Conservation (phyloP, 2,329 filamentous ascomycete genomes). For the Penicillium palitans region DNA sequence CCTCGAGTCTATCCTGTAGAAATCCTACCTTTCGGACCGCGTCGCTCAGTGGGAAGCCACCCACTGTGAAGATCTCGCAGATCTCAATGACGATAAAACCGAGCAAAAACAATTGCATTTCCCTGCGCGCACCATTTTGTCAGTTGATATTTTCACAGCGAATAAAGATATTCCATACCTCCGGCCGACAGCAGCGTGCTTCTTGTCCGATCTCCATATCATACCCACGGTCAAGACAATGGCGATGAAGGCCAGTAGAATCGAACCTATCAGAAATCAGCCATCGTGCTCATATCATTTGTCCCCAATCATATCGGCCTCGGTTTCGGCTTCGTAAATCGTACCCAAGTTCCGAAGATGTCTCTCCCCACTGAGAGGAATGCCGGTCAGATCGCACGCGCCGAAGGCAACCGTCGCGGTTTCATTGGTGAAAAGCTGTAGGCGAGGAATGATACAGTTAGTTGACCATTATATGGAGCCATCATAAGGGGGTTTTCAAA, state of each 20-base stretch:
- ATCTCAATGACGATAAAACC: slow-evolving; percentile 85
- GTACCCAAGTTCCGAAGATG: slow-evolving; percentile 80
- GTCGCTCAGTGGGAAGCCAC: slow-evolving; percentile 74
- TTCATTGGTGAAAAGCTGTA: slow-evolving; percentile 66
- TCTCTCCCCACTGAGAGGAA: slow-evolving; percentile 64
- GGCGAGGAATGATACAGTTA: slow-evolving; percentile 17
- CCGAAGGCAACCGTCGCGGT: slow-evolving; percentile 61
- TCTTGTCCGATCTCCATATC: slow-evolving; percentile 77
- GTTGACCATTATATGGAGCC: slow-evolving; percentile 6
- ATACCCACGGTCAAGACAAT: slow-evolving; percentile 68
- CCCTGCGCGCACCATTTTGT: slow-evolving; percentile 55
- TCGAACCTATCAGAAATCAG: slow-evolving; percentile 65
- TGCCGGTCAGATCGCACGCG: slow-evolving; percentile 75
- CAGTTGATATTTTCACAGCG: slow-evolving; percentile 11
- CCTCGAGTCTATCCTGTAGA: not conserved
- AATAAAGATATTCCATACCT: slow-evolving; percentile 57
- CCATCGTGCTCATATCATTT: not conserved
- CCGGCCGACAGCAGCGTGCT: slow-evolving; percentile 89
- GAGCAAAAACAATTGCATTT: slow-evolving; percentile 92
- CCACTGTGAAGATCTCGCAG: slow-evolving; percentile 95
- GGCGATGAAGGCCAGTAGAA: slow-evolving; percentile 75
- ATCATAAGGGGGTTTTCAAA: not conserved
- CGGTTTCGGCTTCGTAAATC: slow-evolving; percentile 30
- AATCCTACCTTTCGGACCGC: slow-evolving; percentile 67
- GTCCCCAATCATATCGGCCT: not conserved